Conservation (phyloP, 2,329 filamentous ascomycete species). For the Metarhizium album region DNA sequence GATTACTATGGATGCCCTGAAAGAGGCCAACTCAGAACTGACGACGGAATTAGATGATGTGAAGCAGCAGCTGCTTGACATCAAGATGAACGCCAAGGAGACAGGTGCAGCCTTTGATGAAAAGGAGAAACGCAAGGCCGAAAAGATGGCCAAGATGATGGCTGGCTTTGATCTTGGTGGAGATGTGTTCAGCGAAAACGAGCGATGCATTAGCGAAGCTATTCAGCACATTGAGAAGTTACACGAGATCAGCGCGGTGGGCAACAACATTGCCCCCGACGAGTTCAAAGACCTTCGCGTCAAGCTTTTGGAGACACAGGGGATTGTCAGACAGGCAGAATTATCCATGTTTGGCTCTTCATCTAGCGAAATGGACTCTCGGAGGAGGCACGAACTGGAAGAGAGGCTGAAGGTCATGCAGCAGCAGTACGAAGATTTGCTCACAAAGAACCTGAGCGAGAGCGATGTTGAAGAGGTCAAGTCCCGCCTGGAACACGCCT, state of each 20-base stretch:
- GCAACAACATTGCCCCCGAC: slow-evolving; percentile 71
- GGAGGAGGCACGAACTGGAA: slow-evolving; percentile 67
- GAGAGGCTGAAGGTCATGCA: slow-evolving; percentile 63
- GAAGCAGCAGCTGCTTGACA: slow-evolving; percentile 90
- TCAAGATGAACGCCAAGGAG: slow-evolving; percentile 94
- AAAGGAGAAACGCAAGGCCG: slow-evolving; percentile 97
- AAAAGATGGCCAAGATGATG: slow-evolving; percentile 99
- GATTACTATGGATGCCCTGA: slow-evolving; percentile 95
- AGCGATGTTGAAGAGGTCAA: slow-evolving; percentile 79
- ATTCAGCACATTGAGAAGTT: slow-evolving; percentile 76
- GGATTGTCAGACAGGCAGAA: slow-evolving; percentile 86
- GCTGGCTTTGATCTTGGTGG: slow-evolving; percentile 90
- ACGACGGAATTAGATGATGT: slow-evolving; percentile 87
- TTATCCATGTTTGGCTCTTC: slow-evolving; percentile 65
- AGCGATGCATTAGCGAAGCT: slow-evolving; percentile 70
- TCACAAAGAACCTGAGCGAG: slow-evolving; percentile 68
- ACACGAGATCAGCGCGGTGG: slow-evolving; percentile 63
- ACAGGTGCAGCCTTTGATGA: slow-evolving; percentile 82
- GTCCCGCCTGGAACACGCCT: slow-evolving; percentile 63
- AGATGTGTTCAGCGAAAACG: slow-evolving; percentile 89
- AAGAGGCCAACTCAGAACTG: slow-evolving; percentile 89
- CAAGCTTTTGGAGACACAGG: slow-evolving; percentile 78
- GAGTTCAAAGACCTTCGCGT: slow-evolving; percentile 68
- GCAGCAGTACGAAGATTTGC: slow-evolving; percentile 71
- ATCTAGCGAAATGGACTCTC: slow-evolving; percentile 52